These are phyloP conservation scores for Coccomyxa sp. DNA, from an alignment of 139 green algal species.

Conservation along the genomic window DNA sequence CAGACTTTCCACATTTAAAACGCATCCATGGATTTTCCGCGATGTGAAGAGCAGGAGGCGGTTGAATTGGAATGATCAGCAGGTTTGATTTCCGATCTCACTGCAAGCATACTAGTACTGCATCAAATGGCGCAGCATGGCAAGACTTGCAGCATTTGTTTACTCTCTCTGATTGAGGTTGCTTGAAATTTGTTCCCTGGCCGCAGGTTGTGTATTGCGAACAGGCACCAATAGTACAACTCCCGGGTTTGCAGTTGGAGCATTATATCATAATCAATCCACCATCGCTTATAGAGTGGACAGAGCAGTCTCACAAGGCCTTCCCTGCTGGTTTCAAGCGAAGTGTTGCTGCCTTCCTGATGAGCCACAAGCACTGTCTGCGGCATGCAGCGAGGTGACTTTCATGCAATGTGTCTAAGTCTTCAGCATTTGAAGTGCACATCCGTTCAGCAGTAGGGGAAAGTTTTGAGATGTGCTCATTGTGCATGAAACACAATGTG, in stretches of 20 bases:
- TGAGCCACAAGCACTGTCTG: neutral
- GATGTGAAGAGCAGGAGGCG: neutral
- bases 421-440: neutral
- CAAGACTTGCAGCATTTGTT: neutral
- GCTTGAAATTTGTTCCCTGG: neutral
- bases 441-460: neutral
- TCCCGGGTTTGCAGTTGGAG: too few relatives aligned
- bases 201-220: neutral
- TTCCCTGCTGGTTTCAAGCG: neutral
- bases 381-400: neutral
- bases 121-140: neutral
- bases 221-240: too few relatives aligned
- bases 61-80: neutral
- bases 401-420: neutral
- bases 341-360: neutral
- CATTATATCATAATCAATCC: neutral
- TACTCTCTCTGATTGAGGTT: too few relatives aligned
- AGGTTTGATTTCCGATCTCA: neutral
- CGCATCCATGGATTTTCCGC: neutral
- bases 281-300: neutral
- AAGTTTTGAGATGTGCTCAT: neutral
- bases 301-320: neutral
- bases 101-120: neutral
- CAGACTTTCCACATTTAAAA: neutral
- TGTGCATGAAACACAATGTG: neutral